Evolutionary conservation across 805 yeast genomes (phyloP).

Genomic region (Metschnikowia vanudenii): DNA sequence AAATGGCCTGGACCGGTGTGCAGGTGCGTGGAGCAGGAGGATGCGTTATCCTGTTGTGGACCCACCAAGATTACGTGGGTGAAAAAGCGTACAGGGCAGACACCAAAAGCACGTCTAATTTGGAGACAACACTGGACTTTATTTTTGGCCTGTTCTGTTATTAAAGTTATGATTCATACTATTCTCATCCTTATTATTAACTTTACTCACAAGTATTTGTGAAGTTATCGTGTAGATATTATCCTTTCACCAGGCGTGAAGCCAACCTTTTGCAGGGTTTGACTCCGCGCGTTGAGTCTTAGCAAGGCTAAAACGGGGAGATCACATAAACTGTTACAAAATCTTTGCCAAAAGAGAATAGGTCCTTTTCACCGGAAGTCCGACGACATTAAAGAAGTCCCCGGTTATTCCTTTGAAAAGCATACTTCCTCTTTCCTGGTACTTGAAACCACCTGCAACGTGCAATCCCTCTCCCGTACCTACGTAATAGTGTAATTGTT

Average conservation of each 20-base stretch:
- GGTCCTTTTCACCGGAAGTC: conserved; percentile 56
- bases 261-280: too few relatives aligned
- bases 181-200: too few relatives aligned
- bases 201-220: too few relatives aligned
- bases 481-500: conserved; percentile 61
- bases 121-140: too few relatives aligned
- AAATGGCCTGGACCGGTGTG: conserved; percentile 7
- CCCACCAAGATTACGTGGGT: too few relatives aligned
- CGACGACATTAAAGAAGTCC: conserved; percentile 84
- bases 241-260: too few relatives aligned
- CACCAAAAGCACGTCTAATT: too few relatives aligned
- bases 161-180: too few relatives aligned
- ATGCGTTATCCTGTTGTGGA: too few relatives aligned
- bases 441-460: conserved; percentile 92
- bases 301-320: not conserved
- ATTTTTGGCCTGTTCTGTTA: too few relatives aligned
- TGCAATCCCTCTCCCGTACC: conserved; percentile 67
- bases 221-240: too few relatives aligned
- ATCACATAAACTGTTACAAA: not conserved
- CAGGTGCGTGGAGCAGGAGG: conserved; percentile 8
- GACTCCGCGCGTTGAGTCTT: not conserved
- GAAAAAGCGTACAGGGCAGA: too few relatives aligned
- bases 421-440: conserved; percentile 71
- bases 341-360: conserved; percentile 5
- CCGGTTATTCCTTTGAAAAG: conserved; percentile 67